Base-by-base conservation (phyloP, 345 rosid species). In the Ceriops decandra region DNA sequence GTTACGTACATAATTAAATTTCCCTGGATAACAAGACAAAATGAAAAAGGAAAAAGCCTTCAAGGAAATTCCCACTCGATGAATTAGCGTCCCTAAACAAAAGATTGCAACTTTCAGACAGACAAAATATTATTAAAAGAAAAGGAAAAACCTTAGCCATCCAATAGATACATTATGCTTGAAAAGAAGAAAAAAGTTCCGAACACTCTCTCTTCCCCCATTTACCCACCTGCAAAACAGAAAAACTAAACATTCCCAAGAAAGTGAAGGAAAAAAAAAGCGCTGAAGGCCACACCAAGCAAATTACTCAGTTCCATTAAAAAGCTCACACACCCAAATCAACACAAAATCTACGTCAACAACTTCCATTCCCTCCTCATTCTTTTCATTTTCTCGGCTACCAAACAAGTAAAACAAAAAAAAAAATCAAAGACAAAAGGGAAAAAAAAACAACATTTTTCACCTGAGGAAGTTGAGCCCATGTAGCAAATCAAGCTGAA, bases 321-420 rank as follows among this genome's bases (percentile, higher is more conserved):
- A 22, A 4, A 30, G 5, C 53, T 52, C 62, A 26, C 51, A 6
- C 46, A 24, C 46, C 42, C 13, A 27, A 33, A 62, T 24, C 26
- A 62, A 38, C 20, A 2, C 42, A 71, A 26, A 27, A 57, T n/a
- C 60, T 42, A 42, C 17, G 19, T 1, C 26, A 30, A 30, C 35
- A 57, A n/a, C 10, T 31, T 35, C 19, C 21, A 51, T 17, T 60
- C 49, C 35, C 72, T 28, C 46, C 36, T 13, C 67, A 46, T 67
- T 52, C 21, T 36, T 30, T 42, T 1, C 69, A 57, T 46, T 62
- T 72, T 46, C 60, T 57, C 62, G 46, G 63, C 69, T 69, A 68
- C 58, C 66, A 61, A 67, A 75, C 63, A 64, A 49, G 35, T 30
- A 68, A 64, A 52, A 4, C 21, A n/a, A 42, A 42, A 10, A 15